Percentiles rank a stretch among this genome's conserved stretches.
These are phyloP conservation scores for Colletotrichum falcatum DNA, from an alignment of 2,329 filamentous ascomycete genomes.

Conservation along the genomic window DNA sequence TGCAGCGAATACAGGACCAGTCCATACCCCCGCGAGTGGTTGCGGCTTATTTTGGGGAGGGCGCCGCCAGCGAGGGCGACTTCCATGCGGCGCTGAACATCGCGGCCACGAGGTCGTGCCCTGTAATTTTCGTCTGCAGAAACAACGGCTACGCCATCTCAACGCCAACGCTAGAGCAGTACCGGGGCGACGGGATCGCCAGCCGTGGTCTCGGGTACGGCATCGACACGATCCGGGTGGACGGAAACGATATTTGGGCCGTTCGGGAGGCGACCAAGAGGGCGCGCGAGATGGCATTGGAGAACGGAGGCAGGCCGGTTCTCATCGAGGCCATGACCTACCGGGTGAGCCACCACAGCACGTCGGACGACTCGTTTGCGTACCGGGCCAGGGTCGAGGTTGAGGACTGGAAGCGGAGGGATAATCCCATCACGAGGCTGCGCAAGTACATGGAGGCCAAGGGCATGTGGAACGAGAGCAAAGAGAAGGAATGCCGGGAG, in stretches of 20 bases:
- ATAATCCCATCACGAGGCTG: constrained; percentile 87
- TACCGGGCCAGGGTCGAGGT: constrained; percentile 95
- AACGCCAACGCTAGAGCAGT: constrained; percentile 90
- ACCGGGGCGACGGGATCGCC: constrained; percentile 91
- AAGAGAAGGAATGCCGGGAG: constrained; percentile 79
- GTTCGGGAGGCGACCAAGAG: constrained; percentile 83
- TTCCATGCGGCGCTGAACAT: constrained; percentile 94
- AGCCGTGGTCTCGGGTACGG: constrained; percentile 89
- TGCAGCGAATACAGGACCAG: constrained; percentile 80
- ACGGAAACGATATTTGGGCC: constrained; percentile 95
- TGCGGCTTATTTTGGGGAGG: constrained; percentile 90
- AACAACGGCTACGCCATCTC: constrained; percentile 95
- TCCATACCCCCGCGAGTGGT: constrained; percentile 76
- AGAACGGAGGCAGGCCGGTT: constrained; percentile 84
- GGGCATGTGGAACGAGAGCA: constrained; percentile 85
- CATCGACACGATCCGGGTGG: constrained; percentile 92
- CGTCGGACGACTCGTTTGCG: constrained; percentile 95
- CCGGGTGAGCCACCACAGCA: constrained; percentile 97
- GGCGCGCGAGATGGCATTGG: constrained; percentile 82
- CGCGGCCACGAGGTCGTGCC: constrained; percentile 87
- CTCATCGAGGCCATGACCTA: constrained; percentile 98
- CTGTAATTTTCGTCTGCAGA: constrained; percentile 88
- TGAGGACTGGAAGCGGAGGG: constrained; percentile 92
- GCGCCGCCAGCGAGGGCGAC: constrained; percentile 89
- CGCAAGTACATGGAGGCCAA: constrained; percentile 91